Evolutionary conservation across 2,329 filamentous ascomycete species (phyloP).

Genomic region (Talaromyces sp.): DNA sequence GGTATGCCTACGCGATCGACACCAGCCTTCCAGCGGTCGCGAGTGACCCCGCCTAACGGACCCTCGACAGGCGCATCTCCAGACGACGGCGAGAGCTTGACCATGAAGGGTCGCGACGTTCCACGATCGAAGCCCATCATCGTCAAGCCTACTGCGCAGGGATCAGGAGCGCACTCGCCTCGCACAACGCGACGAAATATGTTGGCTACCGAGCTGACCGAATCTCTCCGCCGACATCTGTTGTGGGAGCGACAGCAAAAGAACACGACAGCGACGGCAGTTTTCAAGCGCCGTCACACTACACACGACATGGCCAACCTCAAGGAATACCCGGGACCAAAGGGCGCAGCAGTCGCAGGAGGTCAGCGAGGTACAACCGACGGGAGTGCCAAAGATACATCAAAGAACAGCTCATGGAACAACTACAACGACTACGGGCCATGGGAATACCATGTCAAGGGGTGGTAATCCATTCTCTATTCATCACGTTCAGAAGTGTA

Average conservation of each 20-base stretch:
- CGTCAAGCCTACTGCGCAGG: slow-evolving; percentile 63
- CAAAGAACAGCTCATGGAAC: slow-evolving; percentile 73
- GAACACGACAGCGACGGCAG: slow-evolving; percentile 80
- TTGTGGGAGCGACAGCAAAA: slow-evolving; percentile 95
- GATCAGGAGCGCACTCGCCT: slow-evolving; percentile 78
- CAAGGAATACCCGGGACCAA: slow-evolving; percentile 69
- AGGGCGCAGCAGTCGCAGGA: slow-evolving; percentile 48
- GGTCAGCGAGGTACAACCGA: slow-evolving; percentile 21
- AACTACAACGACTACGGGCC: slow-evolving; percentile 80
- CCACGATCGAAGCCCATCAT: slow-evolving; percentile 78
- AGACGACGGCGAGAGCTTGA: slow-evolving; percentile 62
- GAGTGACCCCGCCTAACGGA: slow-evolving; percentile 65
- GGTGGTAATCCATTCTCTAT: slow-evolving; percentile 60
- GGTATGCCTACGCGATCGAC: slow-evolving; percentile 48
- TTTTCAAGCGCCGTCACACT: slow-evolving; percentile 84
- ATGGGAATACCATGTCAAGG: slow-evolving; percentile 79
- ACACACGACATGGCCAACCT: slow-evolving; percentile 87
- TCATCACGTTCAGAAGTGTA: slow-evolving; percentile 6
- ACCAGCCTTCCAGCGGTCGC: slow-evolving; percentile 48
- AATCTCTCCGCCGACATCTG: slow-evolving; percentile 84
- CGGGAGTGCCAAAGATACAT: slow-evolving; percentile 55
- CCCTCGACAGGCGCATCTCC: slow-evolving; percentile 58
- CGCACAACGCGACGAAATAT: slow-evolving; percentile 91
- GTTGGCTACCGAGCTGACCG: slow-evolving; percentile 89
- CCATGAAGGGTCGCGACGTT: slow-evolving; percentile 56